Conservation (phyloP, 768 basidiomycete genomes). For the Hypsizygus marmoreus region DNA sequence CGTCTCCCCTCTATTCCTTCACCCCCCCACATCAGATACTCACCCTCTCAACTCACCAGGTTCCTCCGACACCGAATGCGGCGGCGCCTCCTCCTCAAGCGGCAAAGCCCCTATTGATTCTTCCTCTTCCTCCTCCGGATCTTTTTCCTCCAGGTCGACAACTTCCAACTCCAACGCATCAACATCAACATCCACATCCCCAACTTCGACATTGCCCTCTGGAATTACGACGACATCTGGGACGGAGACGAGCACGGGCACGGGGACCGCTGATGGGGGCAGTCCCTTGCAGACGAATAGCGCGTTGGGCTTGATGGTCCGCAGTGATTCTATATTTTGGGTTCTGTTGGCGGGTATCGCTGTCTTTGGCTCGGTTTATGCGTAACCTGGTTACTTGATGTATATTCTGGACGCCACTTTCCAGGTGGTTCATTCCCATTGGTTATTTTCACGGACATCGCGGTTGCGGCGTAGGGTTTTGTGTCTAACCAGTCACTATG, state of each 20-base stretch:
- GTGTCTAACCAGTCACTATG: too few species aligned
- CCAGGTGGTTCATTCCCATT: too few species aligned
- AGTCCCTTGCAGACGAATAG: too few species aligned
- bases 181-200: neutral
- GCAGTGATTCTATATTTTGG: too few species aligned
- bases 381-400: too few species aligned
- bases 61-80: neutral
- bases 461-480: too few species aligned
- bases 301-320: too few species aligned
- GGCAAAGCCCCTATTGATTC: neutral
- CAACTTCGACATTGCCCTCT: neutral
- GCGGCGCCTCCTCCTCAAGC: slow-evolving; percentile 1
- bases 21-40: neutral
- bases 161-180: neutral
- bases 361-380: too few species aligned
- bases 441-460: too few species aligned
- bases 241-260: neutral
- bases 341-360: too few species aligned
- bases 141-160: neutral
- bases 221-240: neutral
- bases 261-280: too few species aligned
- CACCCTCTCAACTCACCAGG: neutral
- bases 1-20: neutral
- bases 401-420: too few species aligned
- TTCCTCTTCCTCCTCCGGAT: neutral